These are phyloP conservation scores for Camelina sativa DNA, from an alignment of 345 rosid species.

Conservation along the genomic window DNA sequence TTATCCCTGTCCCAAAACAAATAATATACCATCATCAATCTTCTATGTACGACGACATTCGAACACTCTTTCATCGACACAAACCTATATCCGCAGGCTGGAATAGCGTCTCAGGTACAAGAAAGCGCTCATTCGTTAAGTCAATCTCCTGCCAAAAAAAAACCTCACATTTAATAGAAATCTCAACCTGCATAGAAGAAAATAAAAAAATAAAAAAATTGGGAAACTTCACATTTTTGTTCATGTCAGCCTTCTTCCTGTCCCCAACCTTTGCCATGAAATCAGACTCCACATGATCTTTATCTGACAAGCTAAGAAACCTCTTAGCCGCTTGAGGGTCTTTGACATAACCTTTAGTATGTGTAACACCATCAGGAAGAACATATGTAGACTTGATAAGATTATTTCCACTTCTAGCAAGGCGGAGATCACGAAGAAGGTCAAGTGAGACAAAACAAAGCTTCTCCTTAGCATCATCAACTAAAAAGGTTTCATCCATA, in stretches of 20 bases:
- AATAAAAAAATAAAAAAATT: not conserved
- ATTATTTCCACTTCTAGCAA: constrained; percentile 68
- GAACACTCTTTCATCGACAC: constrained; percentile 14
- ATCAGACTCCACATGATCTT: constrained; percentile 44
- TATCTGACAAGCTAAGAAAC: constrained; percentile 47
- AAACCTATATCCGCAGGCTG: constrained; percentile 93
- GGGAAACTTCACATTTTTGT: constrained; percentile 42
- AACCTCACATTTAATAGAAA: not conserved
- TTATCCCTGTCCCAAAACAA: constrained; percentile 64
- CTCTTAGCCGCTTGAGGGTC: constrained; percentile 64
- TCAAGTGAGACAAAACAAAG: constrained; percentile 91
- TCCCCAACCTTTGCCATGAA: constrained; percentile 45
- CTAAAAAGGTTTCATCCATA: constrained; percentile 80
- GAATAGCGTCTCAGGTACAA: constrained; percentile 95
- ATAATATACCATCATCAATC: constrained; percentile 20
- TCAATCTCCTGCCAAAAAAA: constrained; percentile 76
- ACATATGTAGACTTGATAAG: constrained; percentile 72
- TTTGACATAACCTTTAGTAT: constrained; percentile 64
- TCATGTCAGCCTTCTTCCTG: constrained; percentile 65
- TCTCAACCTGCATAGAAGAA: not conserved
- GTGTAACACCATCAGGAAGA: constrained; percentile 84
- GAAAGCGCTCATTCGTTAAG: constrained; percentile 88
- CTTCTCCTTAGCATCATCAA: constrained; percentile 96
- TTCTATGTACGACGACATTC: not conserved
- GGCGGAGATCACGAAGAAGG: constrained; percentile 64